Percentiles rank a stretch among this genome's conserved stretches.
These are phyloP conservation scores for Lactifluus subvellereus DNA, from an alignment of 768 basidiomycete genomes.

Conservation along the genomic window DNA sequence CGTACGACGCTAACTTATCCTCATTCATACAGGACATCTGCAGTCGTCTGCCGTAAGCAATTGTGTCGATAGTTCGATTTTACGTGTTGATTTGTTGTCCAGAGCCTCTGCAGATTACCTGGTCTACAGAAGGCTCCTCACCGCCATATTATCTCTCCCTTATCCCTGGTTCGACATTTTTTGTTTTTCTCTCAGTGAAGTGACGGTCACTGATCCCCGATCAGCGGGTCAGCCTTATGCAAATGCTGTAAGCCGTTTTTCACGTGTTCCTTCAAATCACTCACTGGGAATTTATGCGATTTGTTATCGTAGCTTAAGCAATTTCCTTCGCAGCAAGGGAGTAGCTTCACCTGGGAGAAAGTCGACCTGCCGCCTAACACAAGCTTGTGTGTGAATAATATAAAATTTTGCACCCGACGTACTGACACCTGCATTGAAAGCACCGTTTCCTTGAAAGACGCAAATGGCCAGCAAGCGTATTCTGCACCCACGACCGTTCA, in stretches of 20 bases:
- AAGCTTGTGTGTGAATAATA: slow-evolving; percentile 38
- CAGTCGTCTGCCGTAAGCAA: slow-evolving; percentile 48
- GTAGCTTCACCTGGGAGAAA: slow-evolving; percentile 43
- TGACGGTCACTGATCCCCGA: background rate
- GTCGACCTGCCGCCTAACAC: slow-evolving; percentile 44
- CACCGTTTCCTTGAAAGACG: slow-evolving; percentile 52
- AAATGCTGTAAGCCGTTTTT: slow-evolving; percentile 39
- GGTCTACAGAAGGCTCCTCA: slow-evolving; percentile 39
- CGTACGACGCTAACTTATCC: background rate
- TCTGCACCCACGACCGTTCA: slow-evolving; percentile 46
- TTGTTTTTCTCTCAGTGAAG: background rate
- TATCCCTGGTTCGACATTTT: slow-evolving; percentile 47
- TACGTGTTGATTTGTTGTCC: slow-evolving; percentile 10
- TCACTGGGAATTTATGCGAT: background rate
- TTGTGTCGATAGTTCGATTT: background rate
- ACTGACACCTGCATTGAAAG: slow-evolving; percentile 32
- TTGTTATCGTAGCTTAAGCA: slow-evolving; percentile 41
- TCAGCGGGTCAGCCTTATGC: slow-evolving; percentile 51
- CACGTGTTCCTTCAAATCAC: background rate
- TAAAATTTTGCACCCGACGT: background rate
- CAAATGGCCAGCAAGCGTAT: slow-evolving; percentile 47
- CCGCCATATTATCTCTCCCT: slow-evolving; percentile 56
- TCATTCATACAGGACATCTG: slow-evolving; percentile 30
- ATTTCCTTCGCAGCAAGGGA: slow-evolving; percentile 44
- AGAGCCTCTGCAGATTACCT: slow-evolving; percentile 58